Evolutionary conservation across 2,329 filamentous ascomycete genomes (phyloP), one percentile per base, ranked within the genome.

Genomic region (Aureobasidium zeae): DNA sequence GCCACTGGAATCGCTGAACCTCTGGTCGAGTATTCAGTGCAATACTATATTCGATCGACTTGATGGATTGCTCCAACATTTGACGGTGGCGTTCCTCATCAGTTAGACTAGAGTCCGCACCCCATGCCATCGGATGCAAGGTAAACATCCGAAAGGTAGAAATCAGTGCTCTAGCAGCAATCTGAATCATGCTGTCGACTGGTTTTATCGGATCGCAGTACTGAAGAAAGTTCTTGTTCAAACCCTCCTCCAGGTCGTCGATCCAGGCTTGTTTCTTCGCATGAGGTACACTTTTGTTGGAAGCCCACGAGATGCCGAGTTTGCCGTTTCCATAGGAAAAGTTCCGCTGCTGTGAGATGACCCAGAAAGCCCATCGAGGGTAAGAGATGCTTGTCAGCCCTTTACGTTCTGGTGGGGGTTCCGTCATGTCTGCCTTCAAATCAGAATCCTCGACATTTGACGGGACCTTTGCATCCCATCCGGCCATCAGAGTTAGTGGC

Each of bases 171-270:
- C 28, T 44, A 2, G 15, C 41, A 12, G 33, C 24, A 4, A 48
- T 30, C 11, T 48, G 46, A 10, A 48, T 25, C 21, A 44, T 30
- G 7, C 38, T 24, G 13, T 48, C 39, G 15, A 48, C 21, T 3
- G 46, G 46, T 13, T 48, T 48, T n/a, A 48, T 38, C 1, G 39
- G 46, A 17, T 48, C 46, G n/a, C 46, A 48, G 24, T 48, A 31
- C 34, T 48, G 46, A 7, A 48, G 20, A 11, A 44, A 48, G 8
- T 32, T 44, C 13, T 48, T 35, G 9, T 35, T 36, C n/a, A 48
- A 37, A 19, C 32, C 32, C 7, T 48, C 35, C 11, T 43, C 32
- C 29, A 38, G 12, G 11, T 28, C 16, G 3, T 48, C n/a, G 9
- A 48, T 28, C 5, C 39, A 17, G 3, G n/a, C 10, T 12, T 34